These are phyloP conservation scores for Bipolaris bicolor DNA, from an alignment of 2,329 filamentous ascomycete species.

Conservation along the genomic window DNA sequence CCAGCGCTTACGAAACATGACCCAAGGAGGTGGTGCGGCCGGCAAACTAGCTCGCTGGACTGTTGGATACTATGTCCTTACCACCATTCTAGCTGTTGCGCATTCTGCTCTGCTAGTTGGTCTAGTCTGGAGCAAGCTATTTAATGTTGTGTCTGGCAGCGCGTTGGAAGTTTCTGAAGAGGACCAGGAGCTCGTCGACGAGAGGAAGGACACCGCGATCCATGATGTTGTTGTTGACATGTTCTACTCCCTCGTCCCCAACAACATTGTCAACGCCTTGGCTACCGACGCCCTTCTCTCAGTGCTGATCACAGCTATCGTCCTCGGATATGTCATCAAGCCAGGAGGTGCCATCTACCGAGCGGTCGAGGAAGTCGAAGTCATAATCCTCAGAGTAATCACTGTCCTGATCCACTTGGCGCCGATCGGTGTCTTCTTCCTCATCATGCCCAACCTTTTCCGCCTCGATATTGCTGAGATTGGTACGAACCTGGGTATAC, in stretches of 20 bases:
- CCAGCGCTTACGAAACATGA: conserved; percentile 56
- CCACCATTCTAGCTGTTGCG: conserved; percentile 58
- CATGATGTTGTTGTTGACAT: conserved; percentile 57
- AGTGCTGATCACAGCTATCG: conserved; percentile 55
- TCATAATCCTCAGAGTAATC: conserved; percentile 56
- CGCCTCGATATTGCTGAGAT: conserved; percentile 57
- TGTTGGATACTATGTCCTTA: conserved; percentile 58
- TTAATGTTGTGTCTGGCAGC: conserved; percentile 47
- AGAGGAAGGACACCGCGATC: conserved; percentile 44
- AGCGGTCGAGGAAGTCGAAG: conserved; percentile 56
- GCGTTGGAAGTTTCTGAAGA: conserved; percentile 42
- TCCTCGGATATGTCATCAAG: conserved; percentile 57
- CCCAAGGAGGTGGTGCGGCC: conserved; percentile 49
- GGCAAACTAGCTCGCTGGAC: conserved; percentile 57
- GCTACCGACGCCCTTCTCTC: conserved; percentile 56
- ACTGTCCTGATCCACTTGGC: conserved; percentile 58
- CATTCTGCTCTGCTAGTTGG: conserved; percentile 56
- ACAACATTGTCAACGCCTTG: conserved; percentile 57
- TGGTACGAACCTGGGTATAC: conserved; percentile 57
- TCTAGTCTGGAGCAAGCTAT: conserved; percentile 57
- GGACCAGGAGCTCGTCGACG: conserved; percentile 43
- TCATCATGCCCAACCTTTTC: conserved; percentile 61
- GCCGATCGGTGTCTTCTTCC: conserved; percentile 61
- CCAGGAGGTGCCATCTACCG: conserved; percentile 51
- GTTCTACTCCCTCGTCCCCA: conserved; percentile 58